Base-by-base conservation (phyloP, 1,284 basidiomycete species). In the Melampsora occidentalis region DNA sequence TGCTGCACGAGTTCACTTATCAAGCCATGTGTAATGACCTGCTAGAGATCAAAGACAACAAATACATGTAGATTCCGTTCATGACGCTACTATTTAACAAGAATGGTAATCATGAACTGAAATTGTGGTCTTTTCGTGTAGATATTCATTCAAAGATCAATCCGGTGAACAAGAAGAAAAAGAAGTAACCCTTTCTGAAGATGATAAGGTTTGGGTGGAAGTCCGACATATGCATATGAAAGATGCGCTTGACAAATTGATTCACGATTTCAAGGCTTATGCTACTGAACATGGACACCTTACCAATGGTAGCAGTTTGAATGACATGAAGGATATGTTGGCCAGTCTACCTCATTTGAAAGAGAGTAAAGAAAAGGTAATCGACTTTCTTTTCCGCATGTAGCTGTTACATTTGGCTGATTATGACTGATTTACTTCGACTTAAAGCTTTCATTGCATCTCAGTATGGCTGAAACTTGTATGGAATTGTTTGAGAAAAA, bases 301-400 rank as follows among this genome's bases (percentile, higher is more conserved):
- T 20, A 69, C 73, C 28, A 76, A 64, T 46, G 90, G 90, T 18
- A 91, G 91, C 66, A 95, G 89, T 80, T 85, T 99, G 76, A 95
- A 94, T 82, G 95, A 97, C 83, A 95, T 99, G 91, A 97, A 97
- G 83, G 96, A 99, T 82, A 97, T 99, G 96, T 86, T 99, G 61
- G 97, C 97, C 25, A 92, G 87, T 80, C 83, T 99, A 77, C 95
- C 96, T 2, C 94, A 98, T 83, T 97, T 94, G 82, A 93, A 97
- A 84, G 93, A 96, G 79, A 92, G 93, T 80, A 89, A 96, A 79
- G 95, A 99, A 83, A 94, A 94, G 51, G 73, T 69, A 69, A 68
- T 10, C 3, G 14, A 14, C 9, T 12, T 46, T 46, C 12, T 46
- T 46, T 46, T 46, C 10, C 12, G 14, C 14, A 46, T 46, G 42